A percentile compares a stretch with the other conserved stretches of the same genome.
Evolutionary conservation across 2,329 filamentous ascomycete genomes (phyloP).

Genomic region (Gliomastix tumulicola): DNA sequence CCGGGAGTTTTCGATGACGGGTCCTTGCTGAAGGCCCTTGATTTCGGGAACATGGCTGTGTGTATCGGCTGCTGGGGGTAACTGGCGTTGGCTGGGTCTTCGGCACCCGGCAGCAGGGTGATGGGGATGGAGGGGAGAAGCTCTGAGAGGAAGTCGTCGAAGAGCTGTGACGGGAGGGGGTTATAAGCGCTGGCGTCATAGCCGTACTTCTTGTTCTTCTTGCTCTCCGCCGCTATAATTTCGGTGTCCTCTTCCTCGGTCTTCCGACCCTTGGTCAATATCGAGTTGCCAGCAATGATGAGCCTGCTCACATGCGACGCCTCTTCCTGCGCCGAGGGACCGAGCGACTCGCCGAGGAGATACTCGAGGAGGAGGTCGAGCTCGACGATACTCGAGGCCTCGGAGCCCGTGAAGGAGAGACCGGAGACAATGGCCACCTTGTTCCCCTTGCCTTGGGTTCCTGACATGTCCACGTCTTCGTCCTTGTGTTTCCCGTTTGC

Average conservation of each 20-base stretch:
- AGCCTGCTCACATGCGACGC: slow-evolving; percentile 70
- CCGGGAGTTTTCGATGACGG: slow-evolving; percentile 36
- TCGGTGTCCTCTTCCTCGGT: slow-evolving; percentile 23
- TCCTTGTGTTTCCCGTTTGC: slow-evolving; percentile 20
- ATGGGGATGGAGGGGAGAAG: slow-evolving; percentile 82
- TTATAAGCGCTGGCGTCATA: slow-evolving; percentile 91
- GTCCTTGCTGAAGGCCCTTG: slow-evolving; percentile 58
- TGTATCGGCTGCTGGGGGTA: slow-evolving; percentile 93
- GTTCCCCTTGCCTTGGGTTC: slow-evolving; percentile 27
- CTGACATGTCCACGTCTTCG: slow-evolving; percentile 53
- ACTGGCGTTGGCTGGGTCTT: slow-evolving; percentile 82
- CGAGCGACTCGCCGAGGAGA: slow-evolving; percentile 74
- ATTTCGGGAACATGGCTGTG: slow-evolving; percentile 77
- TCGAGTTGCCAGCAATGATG: slow-evolving; percentile 87
- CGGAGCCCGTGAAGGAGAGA: slow-evolving; percentile 70
- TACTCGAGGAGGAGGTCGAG: slow-evolving; percentile 79
- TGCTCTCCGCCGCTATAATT: slow-evolving; percentile 31
- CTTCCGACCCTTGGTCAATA: slow-evolving; percentile 55
- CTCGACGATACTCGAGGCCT: slow-evolving; percentile 64
- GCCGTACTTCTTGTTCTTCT: slow-evolving; percentile 72
- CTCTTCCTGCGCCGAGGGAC: slow-evolving; percentile 49
- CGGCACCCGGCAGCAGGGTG: slow-evolving; percentile 76
- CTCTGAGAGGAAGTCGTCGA: slow-evolving; percentile 76
- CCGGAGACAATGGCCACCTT: slow-evolving; percentile 85
- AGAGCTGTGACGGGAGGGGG: slow-evolving; percentile 69